Evolutionary conservation across 2,329 filamentous ascomycete species (phyloP).

Genomic region (Fusarium brevicatenulatum): DNA sequence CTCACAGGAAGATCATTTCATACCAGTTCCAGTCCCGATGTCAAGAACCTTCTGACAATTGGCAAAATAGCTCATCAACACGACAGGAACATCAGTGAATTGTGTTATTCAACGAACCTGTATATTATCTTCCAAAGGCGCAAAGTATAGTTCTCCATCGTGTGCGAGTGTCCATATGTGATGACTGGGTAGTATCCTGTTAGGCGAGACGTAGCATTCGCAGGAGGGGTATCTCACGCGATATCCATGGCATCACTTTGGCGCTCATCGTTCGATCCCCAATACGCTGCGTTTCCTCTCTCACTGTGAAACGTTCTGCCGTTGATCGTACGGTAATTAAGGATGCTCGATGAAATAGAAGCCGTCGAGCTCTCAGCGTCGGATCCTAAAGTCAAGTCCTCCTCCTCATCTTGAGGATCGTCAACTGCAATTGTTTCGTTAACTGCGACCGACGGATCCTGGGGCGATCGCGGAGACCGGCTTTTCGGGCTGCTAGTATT

Average conservation of each 20-base stretch:
- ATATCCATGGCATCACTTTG: background rate
- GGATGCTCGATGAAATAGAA: background rate
- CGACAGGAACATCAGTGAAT: fast-evolving
- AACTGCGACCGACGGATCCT: background rate
- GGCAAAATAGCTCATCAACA: background rate
- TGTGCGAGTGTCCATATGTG: background rate
- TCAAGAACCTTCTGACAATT: background rate
- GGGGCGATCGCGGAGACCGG: background rate
- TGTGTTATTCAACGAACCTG: background rate
- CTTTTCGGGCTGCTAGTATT: background rate
- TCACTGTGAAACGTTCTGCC: background rate
- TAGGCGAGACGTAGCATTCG: fast-evolving
- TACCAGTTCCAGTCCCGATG: background rate
- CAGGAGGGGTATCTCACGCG: background rate
- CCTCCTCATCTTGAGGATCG: background rate
- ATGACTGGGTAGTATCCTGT: background rate
- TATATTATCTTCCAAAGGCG: background rate
- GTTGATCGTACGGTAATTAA: background rate
- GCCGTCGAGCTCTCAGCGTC: background rate
- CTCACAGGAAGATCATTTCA: background rate
- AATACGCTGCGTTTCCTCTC: background rate
- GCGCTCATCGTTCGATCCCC: background rate
- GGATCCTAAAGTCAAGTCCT: background rate
- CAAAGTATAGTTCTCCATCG: background rate
- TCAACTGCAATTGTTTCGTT: background rate